phyloP scores from a whole-genome alignment of 1,139 yeast genomes.

The Pneumocystis oryctolagi region DNA sequence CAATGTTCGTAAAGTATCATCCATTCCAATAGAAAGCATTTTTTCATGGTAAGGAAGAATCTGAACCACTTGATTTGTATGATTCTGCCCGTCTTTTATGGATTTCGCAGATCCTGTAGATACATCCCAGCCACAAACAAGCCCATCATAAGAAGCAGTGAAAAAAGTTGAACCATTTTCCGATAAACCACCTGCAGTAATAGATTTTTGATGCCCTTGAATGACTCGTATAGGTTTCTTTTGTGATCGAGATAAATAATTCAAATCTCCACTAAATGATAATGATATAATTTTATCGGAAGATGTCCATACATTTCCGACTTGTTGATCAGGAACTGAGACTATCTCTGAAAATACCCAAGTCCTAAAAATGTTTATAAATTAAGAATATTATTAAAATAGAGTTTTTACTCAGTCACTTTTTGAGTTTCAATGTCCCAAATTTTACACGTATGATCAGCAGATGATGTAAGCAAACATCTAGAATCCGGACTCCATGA shows the following conservation, averaged over 20 bases:
- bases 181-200: slow-evolving; percentile 40
- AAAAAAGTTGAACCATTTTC: slow-evolving; percentile 24
- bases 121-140: slow-evolving; percentile 43
- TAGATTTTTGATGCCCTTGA: slow-evolving; percentile 67
- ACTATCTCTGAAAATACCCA: slow-evolving; percentile 20
- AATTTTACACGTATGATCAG: slow-evolving; percentile 58
- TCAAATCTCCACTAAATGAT: slow-evolving; percentile 57
- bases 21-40: slow-evolving; percentile 67
- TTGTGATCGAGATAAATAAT: slow-evolving; percentile 35
- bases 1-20: slow-evolving; percentile 52
- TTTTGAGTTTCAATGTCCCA: slow-evolving; percentile 29
- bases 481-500: slow-evolving; percentile 49
- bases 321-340: slow-evolving; percentile 49
- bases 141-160: slow-evolving; percentile 81
- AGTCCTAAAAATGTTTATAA: slow-evolving; percentile 10
- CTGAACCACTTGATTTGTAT: slow-evolving; percentile 45
- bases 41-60: slow-evolving; percentile 17
- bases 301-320: slow-evolving; percentile 60
- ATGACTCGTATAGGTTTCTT: slow-evolving; percentile 33
- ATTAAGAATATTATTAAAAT: background rate
- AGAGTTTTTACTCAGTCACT: slow-evolving; percentile 14
- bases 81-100: slow-evolving; percentile 29
- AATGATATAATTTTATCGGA: slow-evolving; percentile 46
- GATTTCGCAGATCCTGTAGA: slow-evolving; percentile 27
- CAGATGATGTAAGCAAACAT: slow-evolving; percentile 61